phyloP scores from a whole-genome alignment of 345 rosid species.

The Pseudoturritis turrita region DNA sequence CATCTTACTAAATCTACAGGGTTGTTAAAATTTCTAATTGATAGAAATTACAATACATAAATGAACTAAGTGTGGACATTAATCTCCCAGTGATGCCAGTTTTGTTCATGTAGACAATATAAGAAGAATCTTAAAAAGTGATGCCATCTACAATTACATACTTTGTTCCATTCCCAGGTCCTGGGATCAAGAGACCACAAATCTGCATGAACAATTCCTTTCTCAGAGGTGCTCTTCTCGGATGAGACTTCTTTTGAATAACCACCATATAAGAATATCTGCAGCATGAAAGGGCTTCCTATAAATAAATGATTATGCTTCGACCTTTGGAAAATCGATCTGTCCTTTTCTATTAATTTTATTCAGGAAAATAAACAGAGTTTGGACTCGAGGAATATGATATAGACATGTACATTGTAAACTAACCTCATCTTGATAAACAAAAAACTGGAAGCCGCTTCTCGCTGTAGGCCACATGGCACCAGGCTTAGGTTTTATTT shows the following conservation, averaged over 20 bases:
- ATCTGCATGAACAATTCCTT: conserved; percentile 87
- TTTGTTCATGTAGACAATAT: not conserved
- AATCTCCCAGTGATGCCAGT: not conserved
- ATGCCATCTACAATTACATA: conserved; percentile 25
- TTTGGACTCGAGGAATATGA: not conserved
- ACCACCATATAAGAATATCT: conserved; percentile 90
- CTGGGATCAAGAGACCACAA: conserved; percentile 97
- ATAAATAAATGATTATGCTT: not conserved
- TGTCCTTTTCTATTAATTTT: not conserved
- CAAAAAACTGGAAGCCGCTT: conserved; percentile 91
- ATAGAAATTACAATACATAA: not conserved
- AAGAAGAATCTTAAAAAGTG: not conserved
- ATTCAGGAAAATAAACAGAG: not conserved
- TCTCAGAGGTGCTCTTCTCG: conserved; percentile 74
- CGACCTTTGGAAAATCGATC: not conserved
- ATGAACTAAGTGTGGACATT: not conserved
- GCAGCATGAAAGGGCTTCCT: conserved; percentile 17
- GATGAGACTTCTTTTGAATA: conserved; percentile 89
- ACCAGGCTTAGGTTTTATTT: conserved; percentile 88
- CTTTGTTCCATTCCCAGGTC: conserved; percentile 99
- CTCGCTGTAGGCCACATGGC: conserved; percentile 94
- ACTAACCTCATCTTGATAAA: conserved; percentile 83
- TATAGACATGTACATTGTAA: not conserved
- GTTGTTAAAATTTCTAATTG: not conserved
- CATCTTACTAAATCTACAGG: not conserved